A percentile compares a stretch with the other conserved stretches of the same genome.
Conservation (phyloP, 306 rosid species). For the Rosa rugosa region DNA sequence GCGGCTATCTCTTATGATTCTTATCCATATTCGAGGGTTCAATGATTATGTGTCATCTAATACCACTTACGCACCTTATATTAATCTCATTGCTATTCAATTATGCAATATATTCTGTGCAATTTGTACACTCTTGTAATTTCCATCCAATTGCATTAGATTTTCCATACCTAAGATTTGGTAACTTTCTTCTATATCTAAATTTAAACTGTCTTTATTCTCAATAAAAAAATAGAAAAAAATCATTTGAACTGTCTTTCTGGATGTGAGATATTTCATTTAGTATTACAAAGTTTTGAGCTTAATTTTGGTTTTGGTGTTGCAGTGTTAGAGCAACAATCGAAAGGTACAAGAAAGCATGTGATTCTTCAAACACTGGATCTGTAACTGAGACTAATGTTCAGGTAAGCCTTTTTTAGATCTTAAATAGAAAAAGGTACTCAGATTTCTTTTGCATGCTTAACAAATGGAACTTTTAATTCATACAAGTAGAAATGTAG, state of each 20-base stretch:
- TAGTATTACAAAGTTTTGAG: neutral
- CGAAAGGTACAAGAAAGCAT: slow-evolving; percentile 89
- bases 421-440: neutral
- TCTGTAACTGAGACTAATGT: slow-evolving; percentile 77
- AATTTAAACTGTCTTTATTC: too few species aligned
- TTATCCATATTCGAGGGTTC: neutral
- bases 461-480: neutral
- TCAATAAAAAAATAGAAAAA: too few species aligned
- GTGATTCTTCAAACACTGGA: slow-evolving; percentile 60
- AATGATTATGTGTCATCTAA: neutral
- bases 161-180: neutral
- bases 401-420: slow-evolving; percentile 45
- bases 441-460: neutral
- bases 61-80: neutral
- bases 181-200: neutral
- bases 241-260: neutral
- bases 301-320: neutral
- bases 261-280: neutral
- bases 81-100: neutral
- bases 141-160: neutral
- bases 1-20: neutral
- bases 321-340: slow-evolving; percentile 87
- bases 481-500: neutral
- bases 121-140: neutral
- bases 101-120: neutral